Evolutionary conservation across 352 stramenopile species (phyloP).

Genomic region (Peronosclerospora sorghi): DNA sequence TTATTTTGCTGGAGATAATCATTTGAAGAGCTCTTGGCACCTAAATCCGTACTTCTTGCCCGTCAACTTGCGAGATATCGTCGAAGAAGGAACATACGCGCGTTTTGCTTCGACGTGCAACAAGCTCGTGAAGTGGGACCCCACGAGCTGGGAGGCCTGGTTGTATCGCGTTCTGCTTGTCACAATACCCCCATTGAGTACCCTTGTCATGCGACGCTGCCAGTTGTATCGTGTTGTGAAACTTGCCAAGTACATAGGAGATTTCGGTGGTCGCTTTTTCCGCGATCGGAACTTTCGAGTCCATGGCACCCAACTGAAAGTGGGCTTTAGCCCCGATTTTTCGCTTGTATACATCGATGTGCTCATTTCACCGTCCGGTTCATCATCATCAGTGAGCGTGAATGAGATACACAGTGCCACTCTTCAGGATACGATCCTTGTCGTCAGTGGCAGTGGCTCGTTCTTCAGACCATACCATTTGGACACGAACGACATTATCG

Average conservation of each 20-base stretch:
- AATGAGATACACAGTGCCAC: conserved; percentile 16
- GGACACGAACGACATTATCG: conserved; percentile 75
- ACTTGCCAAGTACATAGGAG: conserved; percentile 51
- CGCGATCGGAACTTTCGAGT: conserved; percentile 73
- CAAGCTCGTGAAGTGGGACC: conserved; percentile 47
- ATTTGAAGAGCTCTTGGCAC: conserved; percentile 50
- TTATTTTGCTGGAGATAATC: conserved; percentile 67
- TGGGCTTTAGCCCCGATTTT: conserved; percentile 79
- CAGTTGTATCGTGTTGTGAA: conserved; percentile 55
- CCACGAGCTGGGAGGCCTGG: conserved; percentile 53
- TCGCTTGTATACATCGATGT: conserved; percentile 77
- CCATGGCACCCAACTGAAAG: conserved; percentile 62
- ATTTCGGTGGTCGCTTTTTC: conserved; percentile 66
- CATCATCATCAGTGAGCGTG: conserved; percentile 18
- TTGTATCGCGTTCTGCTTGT: conserved; percentile 42
- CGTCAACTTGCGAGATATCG: conserved; percentile 41
- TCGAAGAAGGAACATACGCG: conserved; percentile 67
- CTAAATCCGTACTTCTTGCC: conserved; percentile 56
- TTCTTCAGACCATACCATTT: conserved; percentile 76
- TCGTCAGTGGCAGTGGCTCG: conserved; percentile 61
- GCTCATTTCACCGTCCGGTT: conserved; percentile 31
- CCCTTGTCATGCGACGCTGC: conserved; percentile 50
- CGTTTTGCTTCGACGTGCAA: conserved; percentile 69
- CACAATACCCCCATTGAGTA: conserved; percentile 36
- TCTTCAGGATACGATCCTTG: conserved; percentile 30